Percentiles rank a stretch among this genome's conserved stretches.
phyloP scores from a whole-genome alignment of 2,329 filamentous ascomycete genomes.

The Penicillium sp. region DNA sequence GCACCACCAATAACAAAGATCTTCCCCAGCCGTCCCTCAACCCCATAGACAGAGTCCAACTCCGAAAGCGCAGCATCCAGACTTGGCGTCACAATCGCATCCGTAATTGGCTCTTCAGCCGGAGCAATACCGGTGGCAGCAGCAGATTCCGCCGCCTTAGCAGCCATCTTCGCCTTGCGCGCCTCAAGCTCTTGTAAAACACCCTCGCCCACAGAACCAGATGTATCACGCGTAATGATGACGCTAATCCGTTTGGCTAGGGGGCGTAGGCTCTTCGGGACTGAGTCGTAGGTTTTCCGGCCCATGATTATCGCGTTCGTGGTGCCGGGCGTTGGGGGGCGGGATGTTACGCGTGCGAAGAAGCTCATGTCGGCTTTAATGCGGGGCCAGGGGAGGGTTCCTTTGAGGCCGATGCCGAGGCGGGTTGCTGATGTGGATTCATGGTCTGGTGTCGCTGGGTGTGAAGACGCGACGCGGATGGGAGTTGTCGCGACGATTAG shows the following conservation, averaged over 20 bases:
- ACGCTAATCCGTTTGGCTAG: conserved; percentile 79
- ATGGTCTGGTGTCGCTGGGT: conserved; percentile 19
- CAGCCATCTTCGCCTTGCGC: conserved; percentile 26
- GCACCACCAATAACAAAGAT: conserved; percentile 89
- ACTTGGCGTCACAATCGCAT: conserved; percentile 55
- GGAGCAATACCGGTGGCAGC: not conserved
- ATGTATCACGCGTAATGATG: conserved; percentile 62
- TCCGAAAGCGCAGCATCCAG: conserved; percentile 57
- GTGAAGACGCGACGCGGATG: conserved; percentile 48
- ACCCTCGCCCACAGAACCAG: conserved; percentile 28
- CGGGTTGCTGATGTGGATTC: conserved; percentile 48
- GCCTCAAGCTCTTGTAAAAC: conserved; percentile 38
- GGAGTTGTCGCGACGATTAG: conserved; percentile 85
- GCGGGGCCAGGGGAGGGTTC: conserved; percentile 82
- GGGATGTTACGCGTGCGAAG: conserved; percentile 85
- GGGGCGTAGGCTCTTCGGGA: conserved; percentile 75
- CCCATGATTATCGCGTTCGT: conserved; percentile 90
- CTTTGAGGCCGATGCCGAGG: conserved; percentile 82
- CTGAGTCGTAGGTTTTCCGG: conserved; percentile 92
- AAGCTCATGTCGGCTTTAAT: conserved; percentile 92
- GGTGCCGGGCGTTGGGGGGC: conserved; percentile 35
- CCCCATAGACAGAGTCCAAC: conserved; percentile 31
- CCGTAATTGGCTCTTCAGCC: conserved; percentile 26
- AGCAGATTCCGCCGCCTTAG: conserved; percentile 13
- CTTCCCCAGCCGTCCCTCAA: conserved; percentile 47